Conservation (phyloP, 2,329 filamentous ascomycete genomes). For the Emergomyces africanus region DNA sequence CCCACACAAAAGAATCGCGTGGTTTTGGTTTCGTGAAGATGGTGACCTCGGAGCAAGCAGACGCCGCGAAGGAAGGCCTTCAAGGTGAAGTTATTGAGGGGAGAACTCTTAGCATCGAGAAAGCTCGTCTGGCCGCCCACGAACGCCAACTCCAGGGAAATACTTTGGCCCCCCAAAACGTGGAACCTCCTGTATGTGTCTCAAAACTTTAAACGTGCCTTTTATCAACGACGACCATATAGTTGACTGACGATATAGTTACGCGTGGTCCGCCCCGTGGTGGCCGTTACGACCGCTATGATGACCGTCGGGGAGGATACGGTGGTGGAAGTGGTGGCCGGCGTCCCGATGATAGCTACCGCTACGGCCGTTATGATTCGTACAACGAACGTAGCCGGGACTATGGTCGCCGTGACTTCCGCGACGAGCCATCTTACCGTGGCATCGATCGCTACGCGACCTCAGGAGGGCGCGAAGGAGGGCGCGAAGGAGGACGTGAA, state of each 20-base stretch:
- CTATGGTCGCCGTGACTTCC: slow-evolving; percentile 13
- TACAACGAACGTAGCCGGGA: slow-evolving; percentile 36
- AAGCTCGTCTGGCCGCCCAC: slow-evolving; percentile 86
- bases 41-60: slow-evolving; percentile 86
- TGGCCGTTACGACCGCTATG: slow-evolving; percentile 36
- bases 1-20: slow-evolving; percentile 95
- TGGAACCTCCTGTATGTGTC: slow-evolving; percentile 51
- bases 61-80: slow-evolving; percentile 90
- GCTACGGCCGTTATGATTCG: slow-evolving; percentile 36
- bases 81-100: slow-evolving; percentile 94
- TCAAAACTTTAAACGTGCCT: slow-evolving; percentile 2
- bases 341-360: slow-evolving; percentile 33
- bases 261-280: slow-evolving; percentile 33
- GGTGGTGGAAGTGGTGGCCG: slow-evolving; percentile 21
- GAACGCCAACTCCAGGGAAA: slow-evolving; percentile 94
- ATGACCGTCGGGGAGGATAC: slow-evolving; percentile 35
- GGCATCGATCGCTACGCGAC: slow-evolving; percentile 47
- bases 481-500: slow-evolving; percentile 28
- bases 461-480: slow-evolving; percentile 9
- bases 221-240: neutral
- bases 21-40: slow-evolving; percentile 99
- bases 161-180: slow-evolving; percentile 98
- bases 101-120: slow-evolving; percentile 94
- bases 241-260: slow-evolving; percentile 27
- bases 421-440: slow-evolving; percentile 19